phyloP scores from a whole-genome alignment of 2,329 filamentous ascomycete species.

The Sclerotiophoma versabilis region DNA sequence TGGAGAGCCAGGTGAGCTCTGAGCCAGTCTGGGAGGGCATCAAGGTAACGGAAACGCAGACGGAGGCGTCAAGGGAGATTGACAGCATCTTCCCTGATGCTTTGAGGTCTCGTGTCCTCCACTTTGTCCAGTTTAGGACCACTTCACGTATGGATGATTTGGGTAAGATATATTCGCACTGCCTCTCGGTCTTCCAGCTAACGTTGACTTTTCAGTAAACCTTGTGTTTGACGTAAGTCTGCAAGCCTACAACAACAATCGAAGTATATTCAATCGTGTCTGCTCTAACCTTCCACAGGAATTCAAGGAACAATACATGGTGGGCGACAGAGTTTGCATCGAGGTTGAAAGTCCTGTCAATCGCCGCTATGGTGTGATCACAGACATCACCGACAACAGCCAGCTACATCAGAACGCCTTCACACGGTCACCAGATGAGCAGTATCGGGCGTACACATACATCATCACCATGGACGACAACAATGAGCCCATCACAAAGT shows the following conservation, averaged over 20 bases:
- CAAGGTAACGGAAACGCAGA: slow-evolving; percentile 49
- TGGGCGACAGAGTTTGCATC: slow-evolving; percentile 43
- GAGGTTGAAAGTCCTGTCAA: slow-evolving; percentile 35
- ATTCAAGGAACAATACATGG: slow-evolving; percentile 45
- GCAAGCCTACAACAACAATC: no score
- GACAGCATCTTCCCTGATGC: slow-evolving; percentile 91
- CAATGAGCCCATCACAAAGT: slow-evolving; percentile 57
- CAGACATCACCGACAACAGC: slow-evolving; percentile 41
- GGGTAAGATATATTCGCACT: slow-evolving; percentile 54
- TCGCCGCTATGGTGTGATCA: slow-evolving; percentile 40
- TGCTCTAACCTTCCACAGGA: slow-evolving; percentile 32
- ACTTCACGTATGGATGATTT: slow-evolving; percentile 82
- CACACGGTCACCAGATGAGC: slow-evolving; percentile 37
- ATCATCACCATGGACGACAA: slow-evolving; percentile 43
- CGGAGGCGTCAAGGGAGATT: slow-evolving; percentile 79
- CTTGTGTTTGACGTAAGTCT: slow-evolving; percentile 39
- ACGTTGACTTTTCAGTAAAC: slow-evolving; percentile 36
- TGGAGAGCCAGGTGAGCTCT: slow-evolving; percentile 82
- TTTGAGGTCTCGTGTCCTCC: slow-evolving; percentile 87
- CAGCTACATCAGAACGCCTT: slow-evolving; percentile 39
- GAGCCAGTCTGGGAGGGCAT: slow-evolving; percentile 32
- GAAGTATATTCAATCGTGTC: no score
- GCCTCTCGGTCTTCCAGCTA: slow-evolving; percentile 36
- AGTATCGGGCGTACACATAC: slow-evolving; percentile 42
- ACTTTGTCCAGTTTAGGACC: slow-evolving; percentile 89